phyloP scores from a whole-genome alignment of 192 early-diverging fungal genomes.

The Chytriomyces confervae region DNA sequence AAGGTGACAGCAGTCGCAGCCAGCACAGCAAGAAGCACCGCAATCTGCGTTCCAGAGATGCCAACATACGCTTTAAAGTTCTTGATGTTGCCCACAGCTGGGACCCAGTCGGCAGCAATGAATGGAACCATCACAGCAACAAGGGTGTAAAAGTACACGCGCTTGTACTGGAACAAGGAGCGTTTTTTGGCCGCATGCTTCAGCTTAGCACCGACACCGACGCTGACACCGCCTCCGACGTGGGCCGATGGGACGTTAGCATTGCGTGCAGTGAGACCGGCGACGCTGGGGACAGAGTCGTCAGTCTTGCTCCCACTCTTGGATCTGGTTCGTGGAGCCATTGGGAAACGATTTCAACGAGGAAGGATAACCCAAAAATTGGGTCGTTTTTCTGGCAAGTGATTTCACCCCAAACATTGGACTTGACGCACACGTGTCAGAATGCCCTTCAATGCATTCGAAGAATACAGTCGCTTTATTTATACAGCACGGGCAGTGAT shows the following conservation, averaged over 20 bases:
- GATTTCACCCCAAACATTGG: too few relatives aligned
- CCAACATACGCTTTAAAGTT: too few relatives aligned
- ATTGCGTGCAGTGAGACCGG: slow-evolving; percentile 32
- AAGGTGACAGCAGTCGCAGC: slow-evolving; percentile 28
- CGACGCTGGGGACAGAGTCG: not conserved
- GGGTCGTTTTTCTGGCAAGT: not conserved
- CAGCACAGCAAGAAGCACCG: too few relatives aligned
- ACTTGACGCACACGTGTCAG: too few relatives aligned
- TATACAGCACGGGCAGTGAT: too few relatives aligned
- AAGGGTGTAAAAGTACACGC: slow-evolving; percentile 36
- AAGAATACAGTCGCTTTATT: too few relatives aligned
- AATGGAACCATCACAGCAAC: slow-evolving; percentile 42
- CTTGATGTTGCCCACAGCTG: slow-evolving; percentile 32
- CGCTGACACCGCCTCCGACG: slow-evolving; percentile 32
- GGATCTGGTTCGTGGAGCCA: not conserved
- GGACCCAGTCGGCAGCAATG: slow-evolving; percentile 46
- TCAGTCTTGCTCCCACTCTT: not conserved
- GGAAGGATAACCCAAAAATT: not conserved
- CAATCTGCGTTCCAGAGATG: too few relatives aligned
- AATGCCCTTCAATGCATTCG: too few relatives aligned
- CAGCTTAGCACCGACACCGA: slow-evolving; percentile 34
- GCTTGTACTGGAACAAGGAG: slow-evolving; percentile 38
- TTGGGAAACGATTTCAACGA: not conserved
- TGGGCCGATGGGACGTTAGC: slow-evolving; percentile 33
- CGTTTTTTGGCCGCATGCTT: slow-evolving; percentile 38